Evolutionary conservation across 2,329 filamentous ascomycete genomes (phyloP), one percentile per base, ranked within the genome.

Genomic region (Seiridium cupressi): DNA sequence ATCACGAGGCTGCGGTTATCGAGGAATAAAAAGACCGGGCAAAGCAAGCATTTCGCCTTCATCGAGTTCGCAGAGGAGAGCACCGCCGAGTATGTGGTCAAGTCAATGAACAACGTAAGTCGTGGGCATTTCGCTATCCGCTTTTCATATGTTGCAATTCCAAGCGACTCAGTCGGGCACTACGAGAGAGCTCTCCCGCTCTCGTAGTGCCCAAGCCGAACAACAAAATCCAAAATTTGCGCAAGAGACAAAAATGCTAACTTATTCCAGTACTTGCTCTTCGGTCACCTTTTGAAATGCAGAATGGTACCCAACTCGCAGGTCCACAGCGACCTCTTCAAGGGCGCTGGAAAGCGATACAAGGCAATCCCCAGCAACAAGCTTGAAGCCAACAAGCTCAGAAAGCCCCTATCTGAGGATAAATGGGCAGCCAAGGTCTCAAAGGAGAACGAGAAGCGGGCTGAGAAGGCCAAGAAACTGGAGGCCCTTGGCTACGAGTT

Each of bases 41-140:
- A 87, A 61, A 93, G 90, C 73, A 96, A 95, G 81, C 95, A 98
- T 81, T 96, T 90, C 72, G 95, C 92, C 38, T 99, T 97, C 75
- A 84, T 99, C 70, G 92, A 99, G 77, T 99, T 99, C 71, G 79
- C 82, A 40, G 89, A 92, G 60, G 91, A 93, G 54, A 78, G 76
- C 65, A 85, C 84, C n/a, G 94, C 95, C 44, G 89, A 92, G 69
- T 93, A 98, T 67, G 94, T 96, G 36, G 89, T 92, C 55, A 91
- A 93, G 78, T 97, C 95, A 31, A 99, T 99, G 95, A 87, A 97
- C 81, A 96, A 93, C 78, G 59, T 60, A 57, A 36, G 59, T 47
- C n/a, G 34, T 13, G 8, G 18, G 26, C 38, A 26, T 4, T 11
- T 11, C 36, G 18, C 18, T 26, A 26, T 26, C 18, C 18, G 18